Conservation (phyloP, 306 rosid genomes). For the Ammopiptanthus mongolicus region DNA sequence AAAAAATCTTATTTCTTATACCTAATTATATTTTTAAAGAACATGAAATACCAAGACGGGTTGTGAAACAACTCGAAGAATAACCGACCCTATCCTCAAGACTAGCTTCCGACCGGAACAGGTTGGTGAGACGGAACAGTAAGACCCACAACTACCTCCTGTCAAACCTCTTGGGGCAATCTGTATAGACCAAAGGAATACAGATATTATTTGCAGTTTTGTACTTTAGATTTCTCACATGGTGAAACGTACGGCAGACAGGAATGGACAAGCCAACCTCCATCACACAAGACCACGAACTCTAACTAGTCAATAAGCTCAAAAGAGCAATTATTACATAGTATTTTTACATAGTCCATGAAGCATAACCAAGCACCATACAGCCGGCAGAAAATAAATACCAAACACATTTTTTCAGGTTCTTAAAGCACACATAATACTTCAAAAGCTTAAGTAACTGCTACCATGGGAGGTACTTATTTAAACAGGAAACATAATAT, state of each 20-base stretch:
- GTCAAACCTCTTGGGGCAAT: too few species aligned
- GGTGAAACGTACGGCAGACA: not conserved
- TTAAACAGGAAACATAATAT: constrained; percentile 2
- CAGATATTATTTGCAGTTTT: too few species aligned
- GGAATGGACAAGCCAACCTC: not conserved
- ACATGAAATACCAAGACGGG: too few species aligned
- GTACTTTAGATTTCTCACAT: too few species aligned
- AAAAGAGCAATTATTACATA: constrained; percentile 1
- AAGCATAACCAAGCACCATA: constrained; percentile 11
- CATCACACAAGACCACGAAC: not conserved
- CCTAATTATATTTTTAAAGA: too few species aligned
- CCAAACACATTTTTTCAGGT: constrained; percentile 23
- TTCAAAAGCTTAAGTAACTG: constrained; percentile 9
- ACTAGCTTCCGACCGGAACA: too few species aligned
- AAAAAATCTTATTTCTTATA: too few species aligned
- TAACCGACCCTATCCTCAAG: too few species aligned
- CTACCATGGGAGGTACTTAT: not conserved
- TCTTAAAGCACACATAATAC: constrained; percentile 11
- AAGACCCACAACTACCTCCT: too few species aligned
- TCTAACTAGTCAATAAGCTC: constrained; percentile 10
- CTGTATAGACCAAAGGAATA: too few species aligned
- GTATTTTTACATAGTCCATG: constrained; percentile 23
- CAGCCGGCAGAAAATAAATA: constrained; percentile 19
- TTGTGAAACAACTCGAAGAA: too few species aligned
- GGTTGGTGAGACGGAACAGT: too few species aligned